A percentile compares a stretch with the other conserved stretches of the same genome.
Evolutionary conservation across 2,329 filamentous ascomycete genomes (phyloP).

Genomic region (Waltergamsia citrina): DNA sequence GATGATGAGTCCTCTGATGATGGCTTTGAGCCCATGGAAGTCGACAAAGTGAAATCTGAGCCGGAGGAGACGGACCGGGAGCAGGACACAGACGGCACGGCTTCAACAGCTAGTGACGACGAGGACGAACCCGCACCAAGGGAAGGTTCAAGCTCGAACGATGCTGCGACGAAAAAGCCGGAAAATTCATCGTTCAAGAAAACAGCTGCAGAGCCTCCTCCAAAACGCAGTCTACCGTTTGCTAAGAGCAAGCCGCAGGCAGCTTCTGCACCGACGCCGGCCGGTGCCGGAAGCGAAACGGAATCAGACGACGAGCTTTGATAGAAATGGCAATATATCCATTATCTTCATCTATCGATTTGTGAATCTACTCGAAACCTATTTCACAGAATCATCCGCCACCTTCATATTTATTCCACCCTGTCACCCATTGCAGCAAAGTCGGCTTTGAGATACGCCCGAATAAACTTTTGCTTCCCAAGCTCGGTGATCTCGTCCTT

Average conservation of each 20-base stretch:
- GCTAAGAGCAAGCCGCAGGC: conserved; percentile 18
- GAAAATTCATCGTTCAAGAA: conserved; percentile 9
- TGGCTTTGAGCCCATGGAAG: conserved; percentile 40
- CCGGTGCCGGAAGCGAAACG: conserved; percentile 31
- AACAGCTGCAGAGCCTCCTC: conserved; percentile 19
- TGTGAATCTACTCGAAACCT: background rate
- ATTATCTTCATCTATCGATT: conserved; percentile 2
- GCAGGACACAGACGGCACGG: conserved; percentile 27
- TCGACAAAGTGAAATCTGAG: conserved; percentile 26
- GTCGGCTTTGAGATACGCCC: conserved; percentile 44
- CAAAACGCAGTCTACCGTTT: conserved; percentile 34
- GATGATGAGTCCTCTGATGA: conserved; percentile 33
- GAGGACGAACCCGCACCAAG: conserved; percentile 22
- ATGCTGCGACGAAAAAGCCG: conserved; percentile 1
- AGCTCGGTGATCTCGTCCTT: conserved; percentile 43
- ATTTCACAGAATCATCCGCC: background rate
- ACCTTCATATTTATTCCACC: background rate
- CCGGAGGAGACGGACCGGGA: conserved; percentile 30
- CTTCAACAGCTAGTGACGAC: conserved; percentile 32
- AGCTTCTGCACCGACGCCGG: conserved; percentile 4
- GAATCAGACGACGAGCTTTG: conserved; percentile 49
- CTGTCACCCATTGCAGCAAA: conserved; percentile 9
- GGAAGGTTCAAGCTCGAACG: conserved; percentile 5
- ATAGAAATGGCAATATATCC: conserved; percentile 8
- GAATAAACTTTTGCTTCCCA: conserved; percentile 51